Percentiles rank a stretch among this genome's conserved stretches.
phyloP scores from a whole-genome alignment of 202 grass and related monocot species.

The Zoysia matrella region DNA sequence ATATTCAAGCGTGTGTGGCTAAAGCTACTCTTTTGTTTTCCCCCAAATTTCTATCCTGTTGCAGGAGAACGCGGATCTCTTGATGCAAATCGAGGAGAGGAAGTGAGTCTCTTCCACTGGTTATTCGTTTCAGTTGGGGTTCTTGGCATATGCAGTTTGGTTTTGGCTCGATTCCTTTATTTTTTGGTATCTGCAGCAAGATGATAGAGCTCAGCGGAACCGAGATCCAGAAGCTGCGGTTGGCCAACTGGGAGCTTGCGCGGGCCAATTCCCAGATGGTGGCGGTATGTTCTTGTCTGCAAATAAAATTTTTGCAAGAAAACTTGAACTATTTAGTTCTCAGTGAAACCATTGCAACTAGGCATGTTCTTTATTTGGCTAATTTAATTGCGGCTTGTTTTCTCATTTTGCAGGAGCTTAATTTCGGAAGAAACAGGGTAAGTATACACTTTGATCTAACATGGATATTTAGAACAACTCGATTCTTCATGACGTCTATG shows the following conservation, averaged over 20 bases:
- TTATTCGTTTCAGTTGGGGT: constrained; percentile 2
- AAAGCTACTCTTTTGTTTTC: neutral
- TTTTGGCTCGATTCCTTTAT: constrained; percentile 26
- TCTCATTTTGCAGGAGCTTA: constrained; percentile 49
- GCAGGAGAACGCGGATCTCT: constrained; percentile 60
- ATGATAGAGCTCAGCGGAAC: constrained; percentile 40
- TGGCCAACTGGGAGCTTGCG: constrained; percentile 58
- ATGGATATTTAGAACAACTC: constrained; percentile 1
- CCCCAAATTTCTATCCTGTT: neutral
- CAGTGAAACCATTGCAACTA: neutral
- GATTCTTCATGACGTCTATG: neutral
- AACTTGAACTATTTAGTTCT: neutral
- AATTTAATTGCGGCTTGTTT: neutral
- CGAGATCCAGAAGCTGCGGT: constrained; percentile 57
- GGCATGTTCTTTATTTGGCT: neutral
- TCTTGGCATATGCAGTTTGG: constrained; percentile 15
- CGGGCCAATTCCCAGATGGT: constrained; percentile 52
- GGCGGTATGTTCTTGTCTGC: constrained; percentile 22
- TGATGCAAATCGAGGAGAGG: constrained; percentile 51
- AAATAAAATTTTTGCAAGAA: neutral
- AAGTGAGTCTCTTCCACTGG: constrained; percentile 47
- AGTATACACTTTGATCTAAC: constrained; percentile 20
- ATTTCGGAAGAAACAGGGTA: constrained; percentile 56
- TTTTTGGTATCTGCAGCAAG: constrained; percentile 49
- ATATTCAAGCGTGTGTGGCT: neutral